phyloP scores from a whole-genome alignment of 257 asterid species.

The Hygrophila difformis region DNA sequence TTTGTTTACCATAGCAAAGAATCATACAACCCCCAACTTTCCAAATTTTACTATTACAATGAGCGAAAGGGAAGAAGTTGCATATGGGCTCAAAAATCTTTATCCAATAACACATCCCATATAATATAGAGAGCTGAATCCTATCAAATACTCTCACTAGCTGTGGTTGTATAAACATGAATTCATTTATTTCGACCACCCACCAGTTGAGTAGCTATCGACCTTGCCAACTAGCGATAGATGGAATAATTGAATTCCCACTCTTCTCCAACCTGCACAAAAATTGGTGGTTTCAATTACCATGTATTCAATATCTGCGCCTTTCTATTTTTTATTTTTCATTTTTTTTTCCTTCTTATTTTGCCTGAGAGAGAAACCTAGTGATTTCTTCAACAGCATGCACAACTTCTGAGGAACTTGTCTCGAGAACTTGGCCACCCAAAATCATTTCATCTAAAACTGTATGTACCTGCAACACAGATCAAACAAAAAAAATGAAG shows the following conservation, averaged over 20 bases:
- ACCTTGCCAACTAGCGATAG: slow-evolving; percentile 58
- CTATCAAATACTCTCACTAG: no score
- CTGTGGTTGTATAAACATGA: no score
- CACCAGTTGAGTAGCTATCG: slow-evolving; percentile 38
- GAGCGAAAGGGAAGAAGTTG: no score
- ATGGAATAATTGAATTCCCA: slow-evolving; percentile 37
- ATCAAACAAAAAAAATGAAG: not conserved
- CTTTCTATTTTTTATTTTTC: no score
- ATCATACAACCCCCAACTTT: no score
- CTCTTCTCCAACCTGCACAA: slow-evolving; percentile 60
- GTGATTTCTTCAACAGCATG: slow-evolving; percentile 77
- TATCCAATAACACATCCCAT: no score
- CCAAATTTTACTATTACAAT: no score
- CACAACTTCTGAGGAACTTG: slow-evolving; percentile 65
- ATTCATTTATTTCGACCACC: no score
- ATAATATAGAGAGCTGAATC: no score
- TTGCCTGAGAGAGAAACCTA: slow-evolving; percentile 25
- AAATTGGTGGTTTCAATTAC: slow-evolving; percentile 13
- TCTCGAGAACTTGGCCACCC: slow-evolving; percentile 97
- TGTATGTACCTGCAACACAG: slow-evolving; percentile 64
- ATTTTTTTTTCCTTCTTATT: not conserved
- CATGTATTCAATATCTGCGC: not conserved
- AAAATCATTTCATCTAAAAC: slow-evolving; percentile 80
- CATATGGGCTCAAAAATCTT: no score
- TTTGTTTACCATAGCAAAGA: no score